Conservation (phyloP, 1,284 basidiomycete genomes). For the Xanthoconium separans region DNA sequence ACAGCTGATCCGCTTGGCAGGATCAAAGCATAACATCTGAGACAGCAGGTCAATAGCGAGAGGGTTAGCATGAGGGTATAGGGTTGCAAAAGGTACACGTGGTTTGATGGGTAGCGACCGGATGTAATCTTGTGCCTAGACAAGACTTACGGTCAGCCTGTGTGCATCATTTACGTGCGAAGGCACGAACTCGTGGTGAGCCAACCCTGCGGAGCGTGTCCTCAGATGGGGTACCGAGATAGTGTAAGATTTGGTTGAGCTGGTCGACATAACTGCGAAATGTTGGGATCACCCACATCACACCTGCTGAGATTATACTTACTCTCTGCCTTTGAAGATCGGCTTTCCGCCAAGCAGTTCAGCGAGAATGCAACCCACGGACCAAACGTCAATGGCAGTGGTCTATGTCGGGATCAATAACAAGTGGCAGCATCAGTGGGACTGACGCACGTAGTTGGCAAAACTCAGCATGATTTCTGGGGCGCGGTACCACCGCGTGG, state of each 20-base stretch:
- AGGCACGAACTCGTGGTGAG: conserved; percentile 69
- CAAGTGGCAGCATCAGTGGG: not conserved
- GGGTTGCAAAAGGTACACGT: conserved; percentile 84
- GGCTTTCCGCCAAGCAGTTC: conserved; percentile 96
- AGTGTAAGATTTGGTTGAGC: conserved; percentile 97
- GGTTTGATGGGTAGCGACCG: conserved; percentile 97
- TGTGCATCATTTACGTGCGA: not conserved
- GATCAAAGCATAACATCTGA: conserved; percentile 94
- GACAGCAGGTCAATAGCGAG: conserved; percentile 91
- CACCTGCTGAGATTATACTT: conserved; percentile 31
- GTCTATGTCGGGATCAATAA: conserved; percentile 44
- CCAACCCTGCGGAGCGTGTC: conserved; percentile 95
- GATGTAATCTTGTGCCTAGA: conserved; percentile 96
- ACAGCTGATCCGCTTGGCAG: conserved; percentile 92
- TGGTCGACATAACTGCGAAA: conserved; percentile 88
- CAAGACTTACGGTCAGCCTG: conserved; percentile 8
- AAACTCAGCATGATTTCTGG: conserved; percentile 98
- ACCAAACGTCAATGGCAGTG: conserved; percentile 95
- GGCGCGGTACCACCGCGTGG: conserved; percentile 96
- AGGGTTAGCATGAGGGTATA: conserved; percentile 94
- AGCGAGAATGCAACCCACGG: conserved; percentile 96
- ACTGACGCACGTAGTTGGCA: conserved; percentile 80
- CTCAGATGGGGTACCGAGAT: conserved; percentile 95
- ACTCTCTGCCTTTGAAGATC: conserved; percentile 98
- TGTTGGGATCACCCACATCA: not conserved